Percentiles rank a stretch among this genome's conserved stretches.
phyloP scores from a whole-genome alignment of 805 yeast genomes.

The Pichia membranifaciens region DNA sequence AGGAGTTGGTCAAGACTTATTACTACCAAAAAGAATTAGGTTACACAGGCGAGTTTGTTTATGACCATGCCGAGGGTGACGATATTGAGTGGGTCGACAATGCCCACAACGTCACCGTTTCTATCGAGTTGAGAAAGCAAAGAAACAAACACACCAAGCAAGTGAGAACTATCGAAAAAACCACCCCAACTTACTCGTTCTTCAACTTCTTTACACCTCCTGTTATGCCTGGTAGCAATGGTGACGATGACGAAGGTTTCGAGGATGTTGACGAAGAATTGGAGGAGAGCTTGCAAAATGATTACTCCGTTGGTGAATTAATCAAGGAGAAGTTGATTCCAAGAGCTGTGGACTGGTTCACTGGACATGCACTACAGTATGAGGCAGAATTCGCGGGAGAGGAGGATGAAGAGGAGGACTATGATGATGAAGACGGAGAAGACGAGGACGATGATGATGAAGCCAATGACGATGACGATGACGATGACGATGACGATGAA shows the following conservation, averaged over 20 bases:
- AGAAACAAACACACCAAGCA: constrained; percentile 95
- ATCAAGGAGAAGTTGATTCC: constrained; percentile 94
- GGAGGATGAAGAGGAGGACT: constrained; percentile 47
- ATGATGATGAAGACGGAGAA: constrained; percentile 53
- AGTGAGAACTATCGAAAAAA: constrained; percentile 90
- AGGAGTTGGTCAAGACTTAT: constrained; percentile 73
- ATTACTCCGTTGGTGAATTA: constrained; percentile 94
- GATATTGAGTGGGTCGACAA: constrained; percentile 78
- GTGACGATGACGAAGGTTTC: constrained; percentile 37
- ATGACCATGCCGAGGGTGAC: constrained; percentile 93
- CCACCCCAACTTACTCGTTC: constrained; percentile 91
- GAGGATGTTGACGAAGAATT: constrained; percentile 68
- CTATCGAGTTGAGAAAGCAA: constrained; percentile 91
- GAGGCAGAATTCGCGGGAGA: constrained; percentile 58
- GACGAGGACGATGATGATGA: constrained; percentile 59
- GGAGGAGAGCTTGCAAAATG: constrained; percentile 81
- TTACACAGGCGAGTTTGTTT: constrained; percentile 91
- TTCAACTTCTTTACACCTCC: constrained; percentile 97
- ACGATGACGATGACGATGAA: constrained; percentile 58
- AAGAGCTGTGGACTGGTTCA: constrained; percentile 97
- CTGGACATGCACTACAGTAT: constrained; percentile 90
- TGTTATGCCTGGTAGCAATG: constrained; percentile 50
- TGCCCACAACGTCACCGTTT: constrained; percentile 77
- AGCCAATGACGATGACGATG: constrained; percentile 54
- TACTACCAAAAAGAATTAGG: constrained; percentile 92